A percentile compares a stretch with the other conserved stretches of the same genome.
phyloP scores from a whole-genome alignment of 1,284 basidiomycete species.

The Ceratobasidium sp. region DNA sequence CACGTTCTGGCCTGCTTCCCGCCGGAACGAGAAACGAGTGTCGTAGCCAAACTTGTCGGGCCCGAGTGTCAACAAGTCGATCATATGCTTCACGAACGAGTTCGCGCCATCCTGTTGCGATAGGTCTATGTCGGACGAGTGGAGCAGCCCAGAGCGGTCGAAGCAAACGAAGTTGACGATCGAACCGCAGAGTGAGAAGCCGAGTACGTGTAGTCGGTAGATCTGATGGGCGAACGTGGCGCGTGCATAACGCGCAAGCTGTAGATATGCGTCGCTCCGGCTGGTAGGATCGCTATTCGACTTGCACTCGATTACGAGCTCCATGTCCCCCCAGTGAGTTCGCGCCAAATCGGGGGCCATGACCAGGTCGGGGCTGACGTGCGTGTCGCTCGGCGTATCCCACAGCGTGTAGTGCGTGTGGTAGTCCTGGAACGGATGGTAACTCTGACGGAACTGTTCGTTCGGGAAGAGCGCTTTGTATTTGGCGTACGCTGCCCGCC shows the following conservation, averaged over 20 bases:
- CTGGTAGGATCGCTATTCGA: not conserved
- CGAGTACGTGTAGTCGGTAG: not conserved
- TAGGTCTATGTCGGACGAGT: constrained; percentile 9
- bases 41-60: constrained; percentile 7
- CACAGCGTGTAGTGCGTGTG: not conserved
- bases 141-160: constrained; percentile 9
- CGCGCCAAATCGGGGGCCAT: too few relatives aligned
- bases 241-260: constrained; percentile 13
- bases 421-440: not conserved
- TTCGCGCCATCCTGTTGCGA: not conserved
- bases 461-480: not conserved
- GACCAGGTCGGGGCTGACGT: constrained; percentile 2
- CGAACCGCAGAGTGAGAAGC: constrained; percentile 11
- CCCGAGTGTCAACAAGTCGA: not conserved
- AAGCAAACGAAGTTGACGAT: constrained; percentile 16
- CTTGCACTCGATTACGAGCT: constrained; percentile 25
- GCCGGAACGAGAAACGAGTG: constrained; percentile 9
- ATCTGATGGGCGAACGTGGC: constrained; percentile 26
- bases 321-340: constrained; percentile 16
- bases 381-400: constrained; percentile 13
- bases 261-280: not conserved
- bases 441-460: not conserved
- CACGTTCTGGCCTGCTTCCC: not conserved
- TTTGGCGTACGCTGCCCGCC: not conserved
- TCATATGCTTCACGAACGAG: not conserved